Evolutionary conservation across 768 basidiomycete species (phyloP).

Genomic region (Saitozyma sp.): DNA sequence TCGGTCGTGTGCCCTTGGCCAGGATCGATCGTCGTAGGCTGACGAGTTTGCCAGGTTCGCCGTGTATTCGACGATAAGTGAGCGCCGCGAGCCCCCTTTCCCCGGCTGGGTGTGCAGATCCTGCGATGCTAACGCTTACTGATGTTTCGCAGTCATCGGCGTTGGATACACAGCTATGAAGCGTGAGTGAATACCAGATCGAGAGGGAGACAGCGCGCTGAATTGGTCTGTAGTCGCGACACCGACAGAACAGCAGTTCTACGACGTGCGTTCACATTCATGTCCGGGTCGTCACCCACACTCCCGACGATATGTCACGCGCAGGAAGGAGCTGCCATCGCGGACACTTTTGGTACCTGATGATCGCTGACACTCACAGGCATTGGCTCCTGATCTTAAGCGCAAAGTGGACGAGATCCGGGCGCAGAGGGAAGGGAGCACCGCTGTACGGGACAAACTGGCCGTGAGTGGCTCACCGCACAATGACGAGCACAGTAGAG

Average conservation of each 20-base stretch:
- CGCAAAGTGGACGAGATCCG: constrained; percentile 44
- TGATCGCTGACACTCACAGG: constrained; percentile 19
- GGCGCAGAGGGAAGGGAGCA: constrained; percentile 35
- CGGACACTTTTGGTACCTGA: not conserved
- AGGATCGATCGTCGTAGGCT: not conserved
- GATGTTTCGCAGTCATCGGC: not conserved
- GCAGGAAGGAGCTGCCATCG: no score
- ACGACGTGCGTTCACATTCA: constrained; percentile 33
- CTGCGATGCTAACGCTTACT: no score
- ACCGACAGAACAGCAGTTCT: constrained; percentile 50
- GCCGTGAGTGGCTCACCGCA: constrained; percentile 1
- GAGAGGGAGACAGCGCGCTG: constrained; percentile 29
- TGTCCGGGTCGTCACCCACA: not conserved
- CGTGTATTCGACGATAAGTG: constrained; percentile 20
- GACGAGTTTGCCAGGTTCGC: constrained; percentile 17
- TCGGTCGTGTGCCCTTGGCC: not conserved
- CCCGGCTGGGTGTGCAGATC: no score
- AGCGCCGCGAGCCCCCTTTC: not conserved
- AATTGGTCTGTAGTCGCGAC: constrained; percentile 29
- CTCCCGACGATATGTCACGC: no score
- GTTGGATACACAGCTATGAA: not conserved
- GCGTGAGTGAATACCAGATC: not conserved
- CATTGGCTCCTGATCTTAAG: constrained; percentile 49
- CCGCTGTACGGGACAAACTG: constrained; percentile 5
- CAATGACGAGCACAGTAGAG: not conserved